Evolutionary conservation across 2,329 filamentous ascomycete species (phyloP), one percentile per base, ranked within the genome.

Genomic region (Alternaria hordeiaustralica): DNA sequence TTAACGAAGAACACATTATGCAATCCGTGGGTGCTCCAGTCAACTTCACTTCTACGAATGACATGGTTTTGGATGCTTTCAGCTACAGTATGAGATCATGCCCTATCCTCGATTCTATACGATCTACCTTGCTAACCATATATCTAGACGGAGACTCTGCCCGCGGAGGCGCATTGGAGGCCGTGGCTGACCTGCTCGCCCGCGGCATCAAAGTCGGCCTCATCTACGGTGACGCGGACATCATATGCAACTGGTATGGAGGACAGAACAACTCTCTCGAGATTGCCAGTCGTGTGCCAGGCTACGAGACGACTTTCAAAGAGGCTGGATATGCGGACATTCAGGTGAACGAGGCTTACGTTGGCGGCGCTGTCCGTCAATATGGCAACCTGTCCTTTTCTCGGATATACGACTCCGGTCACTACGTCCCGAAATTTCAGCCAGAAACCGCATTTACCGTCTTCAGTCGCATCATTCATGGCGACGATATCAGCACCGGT

Each of bases 251-350:
- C 69, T 87, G 90, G 87, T 81, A 90, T 66, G 92, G 92, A 26
- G 92, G 91, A n/a, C 86, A 95, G 78, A 89, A 89, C 5, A 84
- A 92, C 41, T 91, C 90, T 11, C 82, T 78, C 5, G 84, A 84
- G n/a, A 78, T 93, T 1, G 82, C 84, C 21, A 77, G 82, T 23
- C 63, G 68, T 3, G 54, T 71, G 15, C 65, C 73, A 3, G 55
- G 58, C 21, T 89, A 90, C 67, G 78, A 82, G 1, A 77, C 79
- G 3, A 78, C 80, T 28, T 95, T 94, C 74, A 80, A 84, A 1
- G 78, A 81, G 0, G 88, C 92, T 1, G 92, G 91, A 1, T 96
- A 95, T 77, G 88, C 88, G 2, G 88, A 91, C 13, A 89, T 96
- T 69, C 82, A 88, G 20, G 88, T 92, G 55, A 91, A 92, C 74